Base-by-base conservation (phyloP, 306 rosid species). In the Cucurbita argyrosperma region DNA sequence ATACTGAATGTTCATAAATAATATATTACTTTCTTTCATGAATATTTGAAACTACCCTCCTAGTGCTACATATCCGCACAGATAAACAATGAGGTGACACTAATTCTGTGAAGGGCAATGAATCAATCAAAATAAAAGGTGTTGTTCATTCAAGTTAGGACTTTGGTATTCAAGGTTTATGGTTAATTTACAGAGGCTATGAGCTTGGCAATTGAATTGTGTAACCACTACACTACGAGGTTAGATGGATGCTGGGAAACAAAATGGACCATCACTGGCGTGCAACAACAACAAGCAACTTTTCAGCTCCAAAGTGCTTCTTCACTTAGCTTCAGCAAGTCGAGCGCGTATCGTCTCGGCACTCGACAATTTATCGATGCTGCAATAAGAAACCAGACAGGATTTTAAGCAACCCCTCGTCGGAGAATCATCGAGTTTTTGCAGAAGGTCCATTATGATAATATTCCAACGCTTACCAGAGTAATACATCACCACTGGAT, bases 291-390 rank as follows among this genome's bases (percentile, higher is more conserved):
- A 30, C 35, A 30, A 30, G 35, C 2, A 16, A 38, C 8, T 45
- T 19, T 1, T 45, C 54, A 3, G 6, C 51, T 45, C 18, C 16
- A 2, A 30, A 30, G 35, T 30, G 2, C 1, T 37, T n/a, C 51
- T 70, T 87, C 84, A 84, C 59, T 80, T 78, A 23, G 96, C 95
- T 82, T 82, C 91, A 83, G 80, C 84, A 70, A 91, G 97, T 49
- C 82, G 75, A 37, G 90, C 54, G 0, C 90, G 82, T 14, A 88
- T 13, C 51, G 83, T 46, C 45, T 83, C 82, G 0, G 90, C 81
- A 74, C 76, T 71, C 53, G 75, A 60, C 78, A 18, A 26, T 82
- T 85, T 88, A 62, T 87, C 83, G 55, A 91, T 78, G 74, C 99
- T 94, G 82, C 77, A 58, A 4, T 30, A 14, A 15, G 3, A 50